Evolutionary conservation across 495 filamentous ascomycete genomes (phyloP), one percentile per base, ranked within the genome.

Genomic region (Aspergillus egyptiacus): DNA sequence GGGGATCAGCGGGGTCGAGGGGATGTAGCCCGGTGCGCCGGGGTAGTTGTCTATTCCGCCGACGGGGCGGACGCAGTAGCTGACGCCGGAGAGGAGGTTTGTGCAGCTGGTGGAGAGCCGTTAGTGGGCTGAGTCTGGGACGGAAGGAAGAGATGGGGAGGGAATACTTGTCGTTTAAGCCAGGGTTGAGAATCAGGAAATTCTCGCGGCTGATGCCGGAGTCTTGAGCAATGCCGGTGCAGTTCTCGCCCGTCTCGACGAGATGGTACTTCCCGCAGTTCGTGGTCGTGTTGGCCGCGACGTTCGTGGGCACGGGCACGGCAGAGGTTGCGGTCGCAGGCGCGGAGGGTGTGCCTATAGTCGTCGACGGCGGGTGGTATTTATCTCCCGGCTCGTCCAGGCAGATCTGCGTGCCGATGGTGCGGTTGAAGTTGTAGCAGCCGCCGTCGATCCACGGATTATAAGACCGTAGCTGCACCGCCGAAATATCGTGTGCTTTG

Each of bases 401-500:
- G 13, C 44, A 47, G 17, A 47, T 35, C 13, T 36, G 9, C 6
- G 31, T 36, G 6, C 32, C 44, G 11, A 37, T 36, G 1, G 44
- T 24, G 8, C 44, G 31, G 20, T 47, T 22, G 27, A 57, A 46
- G 14, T 57, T 53, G 11, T 27, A 24, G 44, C 49, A 57, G 14
- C 27, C 8, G 18, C 18, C 11, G 25, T 49, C 28, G 14, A 57
- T 42, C 46, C 39, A 53, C 8, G 55, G 51, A 23, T 54, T 58
- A 6, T 33, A 54, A 3, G 46, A 46, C 34, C 37, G 51, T 3
- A 64, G 58, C 15, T 48, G 38, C 3, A 55, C 57, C 6, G 50
- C 46, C 7, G 55, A 50, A 20, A 65, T 46, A 8, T 28, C 46
- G 38, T 61, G 40, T 13, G 37, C 48, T 1, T 27, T 24, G 10